Evolutionary conservation across 2,329 filamentous ascomycete species (phyloP), one percentile per base, ranked within the genome.

Genomic region (Mycosphaerella sp.): DNA sequence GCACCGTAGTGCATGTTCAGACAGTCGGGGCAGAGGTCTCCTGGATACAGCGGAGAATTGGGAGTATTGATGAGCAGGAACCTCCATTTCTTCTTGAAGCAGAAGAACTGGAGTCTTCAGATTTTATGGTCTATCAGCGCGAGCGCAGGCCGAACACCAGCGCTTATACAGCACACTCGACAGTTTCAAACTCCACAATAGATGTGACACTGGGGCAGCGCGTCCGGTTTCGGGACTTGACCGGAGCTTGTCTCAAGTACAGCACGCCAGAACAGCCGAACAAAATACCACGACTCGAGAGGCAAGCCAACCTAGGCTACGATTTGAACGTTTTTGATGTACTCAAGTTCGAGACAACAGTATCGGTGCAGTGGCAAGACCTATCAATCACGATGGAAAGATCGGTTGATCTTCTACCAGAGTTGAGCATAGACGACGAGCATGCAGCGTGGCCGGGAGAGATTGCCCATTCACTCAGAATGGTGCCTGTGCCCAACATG

Each of bases 291-390:
- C 68, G 68, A 16, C 71, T 79, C 25, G 68, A 75, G 18, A 65
- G 72, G 8, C 71, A 71, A 2, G 69, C 75, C 17, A 75, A 73
- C 7, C 67, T 76, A 36, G 79, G 79, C 1, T 80, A 77, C 60
- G 79, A 84, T 57, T 64, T 82, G 56, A 82, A 83, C 53, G 71
- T 80, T 2, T 80, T 76, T 57, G 70, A 74, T 10, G 69, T 82
- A 45, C 68, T 74, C 44, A 69, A 70, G 28, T 76, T 74, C 9
- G 68, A 68, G 16, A 77, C 77, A 2, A 66, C 68, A n/a, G 74
- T 75, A 10, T 74, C 68, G 1, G 75, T 83, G 4, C 74, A 76
- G 54, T 84, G 80, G 80, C 79, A 82, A 59, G 77, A 83, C 60
- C 69, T 76, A 13, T 72, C 71, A 7, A 67, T 75, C 27, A 77